A percentile compares a stretch with the other conserved stretches of the same genome.
These are phyloP conservation scores for Harrya chromipes DNA, from an alignment of 768 basidiomycete species.

Conservation along the genomic window DNA sequence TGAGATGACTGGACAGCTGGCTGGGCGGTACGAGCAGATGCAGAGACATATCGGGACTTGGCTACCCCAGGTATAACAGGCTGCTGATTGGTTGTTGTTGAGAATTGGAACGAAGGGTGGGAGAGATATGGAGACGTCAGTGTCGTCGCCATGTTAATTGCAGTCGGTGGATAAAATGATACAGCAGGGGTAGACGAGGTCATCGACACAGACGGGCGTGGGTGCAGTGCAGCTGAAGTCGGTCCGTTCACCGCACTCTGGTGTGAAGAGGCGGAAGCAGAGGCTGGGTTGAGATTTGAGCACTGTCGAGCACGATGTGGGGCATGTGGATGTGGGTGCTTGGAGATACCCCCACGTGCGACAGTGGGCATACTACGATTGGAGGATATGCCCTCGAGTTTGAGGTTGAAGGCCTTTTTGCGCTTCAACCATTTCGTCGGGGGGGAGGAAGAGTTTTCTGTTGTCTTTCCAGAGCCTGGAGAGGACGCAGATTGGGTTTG, in stretches of 20 bases:
- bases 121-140: constrained; percentile 32
- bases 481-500: constrained; percentile 15
- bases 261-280: constrained; percentile 19
- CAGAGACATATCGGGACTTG: constrained; percentile 8
- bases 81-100: constrained; percentile 11
- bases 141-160: constrained; percentile 29
- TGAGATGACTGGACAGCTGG: constrained; percentile 10
- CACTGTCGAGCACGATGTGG: constrained; percentile 31
- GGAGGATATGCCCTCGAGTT: constrained; percentile 42
- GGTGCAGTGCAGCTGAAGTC: constrained; percentile 12
- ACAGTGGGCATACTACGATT: constrained; percentile 17
- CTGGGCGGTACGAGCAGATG: constrained; percentile 11
- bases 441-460: constrained; percentile 30
- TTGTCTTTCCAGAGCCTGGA: constrained; percentile 26
- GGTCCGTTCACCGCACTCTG: constrained; percentile 14
- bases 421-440: constrained; percentile 49
- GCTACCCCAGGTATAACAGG: constrained; percentile 10
- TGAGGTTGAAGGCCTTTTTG: constrained; percentile 58
- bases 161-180: constrained; percentile 30
- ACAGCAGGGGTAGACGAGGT: constrained; percentile 15
- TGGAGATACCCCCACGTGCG: constrained; percentile 25
- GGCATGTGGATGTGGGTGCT: constrained; percentile 23
- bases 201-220: constrained; percentile 15
- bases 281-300: constrained; percentile 31
- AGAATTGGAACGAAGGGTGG: constrained; percentile 29